Base-by-base conservation (phyloP, 2,329 filamentous ascomycete species). In the Lecanicillium sp. region DNA sequence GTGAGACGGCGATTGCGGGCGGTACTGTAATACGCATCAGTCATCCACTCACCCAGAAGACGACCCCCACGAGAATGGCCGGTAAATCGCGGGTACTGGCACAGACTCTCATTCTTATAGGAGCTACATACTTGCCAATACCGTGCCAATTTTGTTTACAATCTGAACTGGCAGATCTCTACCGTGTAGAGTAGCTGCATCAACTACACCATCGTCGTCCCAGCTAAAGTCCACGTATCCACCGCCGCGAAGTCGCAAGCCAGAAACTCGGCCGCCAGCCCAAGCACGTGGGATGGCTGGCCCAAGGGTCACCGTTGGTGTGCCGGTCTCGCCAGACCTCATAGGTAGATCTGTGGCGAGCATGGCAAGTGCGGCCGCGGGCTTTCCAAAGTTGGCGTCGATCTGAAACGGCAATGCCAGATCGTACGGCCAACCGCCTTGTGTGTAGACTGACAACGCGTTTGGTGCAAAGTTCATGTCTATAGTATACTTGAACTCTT, bases 371-470 rank as follows among this genome's bases (percentile, higher is more conserved):
- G 74, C 59, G 0, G 68, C 70, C 0, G 69, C 73, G 3, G 59
- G 60, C 17, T 66, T 52, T 2, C 72, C 74, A 44, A 73, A 77
- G 48, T 78, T 78, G 6, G 72, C 74, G 49, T 78, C 74, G 41
- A 77, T 75, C 56, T 78, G 74, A 45, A 77, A 77, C 2, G 74
- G 71, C 34, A 55, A 52, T 5, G 60, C 52, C 9, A 55, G 50
- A 0, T 59, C 69, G 15, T 8, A 30, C 8, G 29, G 29, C 3
- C 19, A 17, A n/a, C 27, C 17, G 3, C 3, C 12, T 13, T 17
- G 33, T 8, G 46, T 54, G 47, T 77, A 77, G 64, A 76, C 72
- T 30, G 61, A 67, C 20, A 77, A 53, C 3, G 65, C 64, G 46
- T 76, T 77, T 0, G 40, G 54, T 0, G 61, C 72, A 17, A 74